Evolutionary conservation across 441 rosid species (phyloP).

Genomic region (Euphorbia schlechtendalii): DNA sequence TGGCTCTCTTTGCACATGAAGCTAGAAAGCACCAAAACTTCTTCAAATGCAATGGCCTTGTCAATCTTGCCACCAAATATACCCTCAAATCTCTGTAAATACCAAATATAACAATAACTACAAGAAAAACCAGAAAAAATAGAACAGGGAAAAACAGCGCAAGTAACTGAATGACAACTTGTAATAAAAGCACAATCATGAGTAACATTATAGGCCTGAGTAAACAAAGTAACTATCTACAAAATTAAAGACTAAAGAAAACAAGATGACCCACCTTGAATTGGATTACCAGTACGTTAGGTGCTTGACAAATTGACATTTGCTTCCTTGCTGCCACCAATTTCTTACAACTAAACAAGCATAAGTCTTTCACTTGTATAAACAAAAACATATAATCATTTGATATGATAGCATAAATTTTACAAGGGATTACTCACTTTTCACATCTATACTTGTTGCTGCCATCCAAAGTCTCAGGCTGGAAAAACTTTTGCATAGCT

Average conservation of each 20-base stretch:
- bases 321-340: conserved; percentile 93
- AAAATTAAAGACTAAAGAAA: neutral
- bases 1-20: conserved; percentile 84
- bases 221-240: neutral
- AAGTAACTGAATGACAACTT: neutral
- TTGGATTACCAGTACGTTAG: conserved; percentile 84
- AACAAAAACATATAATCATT: neutral
- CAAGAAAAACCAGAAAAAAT: conserved; percentile 12
- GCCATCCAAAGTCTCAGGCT: conserved; percentile 85
- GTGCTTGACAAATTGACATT: conserved; percentile 82
- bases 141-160: neutral
- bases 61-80: conserved; percentile 83
- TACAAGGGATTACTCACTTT: conserved; percentile 41
- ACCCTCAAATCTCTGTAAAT: conserved; percentile 81
- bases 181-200: neutral
- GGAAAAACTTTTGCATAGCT: conserved; percentile 83
- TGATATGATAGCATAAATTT: neutral
- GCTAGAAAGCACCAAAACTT: conserved; percentile 67
- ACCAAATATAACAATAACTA: conserved; percentile 15
- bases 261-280: conserved; percentile 51
- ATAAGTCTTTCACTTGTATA: conserved; percentile 17
- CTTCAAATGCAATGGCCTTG: conserved; percentile 67
- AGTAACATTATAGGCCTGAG: neutral
- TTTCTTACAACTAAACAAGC: conserved; percentile 77
- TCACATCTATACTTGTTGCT: conserved; percentile 88